Conservation (phyloP, 371 early-diverging fungal genomes). For the Syncephalastrum monosporum region DNA sequence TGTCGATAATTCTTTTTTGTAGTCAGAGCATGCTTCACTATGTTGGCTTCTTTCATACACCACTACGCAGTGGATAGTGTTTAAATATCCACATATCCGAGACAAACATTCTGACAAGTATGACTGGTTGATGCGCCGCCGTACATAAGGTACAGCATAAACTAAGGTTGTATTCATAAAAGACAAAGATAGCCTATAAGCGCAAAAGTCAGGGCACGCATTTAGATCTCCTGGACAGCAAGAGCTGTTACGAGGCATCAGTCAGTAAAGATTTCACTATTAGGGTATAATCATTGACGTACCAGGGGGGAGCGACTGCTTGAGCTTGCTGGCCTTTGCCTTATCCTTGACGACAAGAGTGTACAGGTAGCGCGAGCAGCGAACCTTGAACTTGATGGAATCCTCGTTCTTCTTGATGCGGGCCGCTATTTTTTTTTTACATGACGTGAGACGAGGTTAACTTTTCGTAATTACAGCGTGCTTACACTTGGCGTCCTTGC, state of each 20-base stretch:
- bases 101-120: background rate
- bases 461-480: constrained; percentile 7
- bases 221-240: constrained; percentile 34
- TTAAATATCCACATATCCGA: background rate
- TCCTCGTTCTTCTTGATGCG: constrained; percentile 97
- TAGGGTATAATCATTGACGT: constrained; percentile 19
- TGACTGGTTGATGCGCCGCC: background rate
- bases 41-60: background rate
- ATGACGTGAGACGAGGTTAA: background rate
- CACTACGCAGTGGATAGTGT: background rate
- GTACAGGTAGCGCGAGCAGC: constrained; percentile 97
- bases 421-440: constrained; percentile 69
- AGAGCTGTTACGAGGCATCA: constrained; percentile 21
- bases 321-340: constrained; percentile 96
- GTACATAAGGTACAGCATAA: background rate
- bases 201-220: background rate
- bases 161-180: background rate
- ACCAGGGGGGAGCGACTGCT: constrained; percentile 89
- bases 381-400: constrained; percentile 98
- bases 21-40: too few relatives aligned
- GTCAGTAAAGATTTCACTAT: background rate
- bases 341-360: constrained; percentile 95
- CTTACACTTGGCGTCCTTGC: constrained; percentile 94
- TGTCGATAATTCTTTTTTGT: too few relatives aligned
- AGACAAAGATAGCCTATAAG: background rate